These are phyloP conservation scores for Rehmannia glutinosa DNA, from an alignment of 257 asterid species.

Conservation along the genomic window DNA sequence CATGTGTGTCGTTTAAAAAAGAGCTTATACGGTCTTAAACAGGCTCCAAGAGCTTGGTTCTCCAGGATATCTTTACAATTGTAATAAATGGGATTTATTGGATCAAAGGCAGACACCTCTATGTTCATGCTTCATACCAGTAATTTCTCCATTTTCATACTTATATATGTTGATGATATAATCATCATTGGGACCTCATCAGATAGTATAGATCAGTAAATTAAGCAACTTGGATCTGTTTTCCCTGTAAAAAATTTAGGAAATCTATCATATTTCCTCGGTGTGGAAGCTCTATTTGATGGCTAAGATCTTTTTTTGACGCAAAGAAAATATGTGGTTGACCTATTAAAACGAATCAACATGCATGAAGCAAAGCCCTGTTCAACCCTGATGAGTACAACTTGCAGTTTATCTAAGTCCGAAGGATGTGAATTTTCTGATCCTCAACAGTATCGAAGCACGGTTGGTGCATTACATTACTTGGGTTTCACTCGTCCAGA, in stretches of 20 bases:
- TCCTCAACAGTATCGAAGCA: background rate
- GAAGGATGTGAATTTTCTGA: background rate
- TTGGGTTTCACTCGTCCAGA: background rate
- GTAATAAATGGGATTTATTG: background rate
- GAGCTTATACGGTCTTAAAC: too few relatives aligned
- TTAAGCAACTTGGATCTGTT: background rate
- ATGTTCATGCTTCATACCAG: background rate
- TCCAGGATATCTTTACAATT: background rate
- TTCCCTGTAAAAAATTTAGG: background rate
- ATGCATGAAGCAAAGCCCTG: background rate
- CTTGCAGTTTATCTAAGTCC: background rate
- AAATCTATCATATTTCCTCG: background rate
- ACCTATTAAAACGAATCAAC: background rate
- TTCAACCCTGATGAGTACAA: background rate
- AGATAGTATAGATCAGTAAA: background rate
- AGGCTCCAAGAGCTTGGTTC: background rate
- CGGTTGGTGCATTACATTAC: background rate
- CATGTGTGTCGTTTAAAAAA: too few relatives aligned
- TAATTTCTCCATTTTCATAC: background rate
- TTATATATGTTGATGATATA: too few relatives aligned
- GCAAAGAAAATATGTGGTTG: background rate
- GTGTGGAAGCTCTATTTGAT: background rate
- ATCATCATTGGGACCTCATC: background rate
- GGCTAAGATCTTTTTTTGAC: background rate
- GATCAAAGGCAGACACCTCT: background rate